phyloP scores from a whole-genome alignment of 805 yeast genomes.

The Yarrowia hollandica region DNA sequence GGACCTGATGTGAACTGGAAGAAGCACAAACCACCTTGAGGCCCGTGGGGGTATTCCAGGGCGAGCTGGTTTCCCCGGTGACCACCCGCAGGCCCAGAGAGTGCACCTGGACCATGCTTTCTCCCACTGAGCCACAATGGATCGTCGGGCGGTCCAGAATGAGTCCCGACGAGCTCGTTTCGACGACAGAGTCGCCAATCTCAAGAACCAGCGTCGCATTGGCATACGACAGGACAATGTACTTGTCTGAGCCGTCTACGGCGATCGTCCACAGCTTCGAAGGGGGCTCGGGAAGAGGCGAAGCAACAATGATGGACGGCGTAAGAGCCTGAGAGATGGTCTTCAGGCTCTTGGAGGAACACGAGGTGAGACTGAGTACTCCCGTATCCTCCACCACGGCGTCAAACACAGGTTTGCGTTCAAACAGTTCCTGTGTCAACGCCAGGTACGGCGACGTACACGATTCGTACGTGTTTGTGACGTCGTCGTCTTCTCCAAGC shows the following conservation, averaged over 20 bases:
- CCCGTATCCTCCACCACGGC: conserved; percentile 52
- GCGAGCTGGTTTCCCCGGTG: conserved; percentile 44
- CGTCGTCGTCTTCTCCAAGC: conserved; percentile 57
- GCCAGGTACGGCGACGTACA: background rate
- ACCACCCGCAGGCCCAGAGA: conserved; percentile 67
- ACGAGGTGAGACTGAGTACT: background rate
- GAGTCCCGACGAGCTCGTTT: conserved; percentile 67
- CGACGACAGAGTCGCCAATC: conserved; percentile 78
- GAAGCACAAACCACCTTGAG: conserved; percentile 60
- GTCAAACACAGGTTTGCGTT: conserved; percentile 39
- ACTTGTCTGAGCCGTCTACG: conserved; percentile 49
- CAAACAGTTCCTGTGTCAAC: conserved; percentile 15
- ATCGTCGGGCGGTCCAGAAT: conserved; percentile 59
- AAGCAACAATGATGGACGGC: conserved; percentile 61
- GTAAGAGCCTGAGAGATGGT: conserved; percentile 39
- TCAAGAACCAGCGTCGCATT: conserved; percentile 71
- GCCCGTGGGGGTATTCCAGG: conserved; percentile 86
- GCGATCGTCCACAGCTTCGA: conserved; percentile 65
- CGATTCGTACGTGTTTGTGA: conserved; percentile 29
- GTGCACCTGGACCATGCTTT: conserved; percentile 67
- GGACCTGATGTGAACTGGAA: conserved; percentile 66
- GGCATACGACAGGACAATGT: conserved; percentile 62
- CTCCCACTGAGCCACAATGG: conserved; percentile 67
- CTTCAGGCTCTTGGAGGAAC: conserved; percentile 34
- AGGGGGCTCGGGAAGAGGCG: conserved; percentile 72